These are phyloP conservation scores for Fusarium nygamai DNA, from an alignment of 2,329 filamentous ascomycete species.

Conservation along the genomic window DNA sequence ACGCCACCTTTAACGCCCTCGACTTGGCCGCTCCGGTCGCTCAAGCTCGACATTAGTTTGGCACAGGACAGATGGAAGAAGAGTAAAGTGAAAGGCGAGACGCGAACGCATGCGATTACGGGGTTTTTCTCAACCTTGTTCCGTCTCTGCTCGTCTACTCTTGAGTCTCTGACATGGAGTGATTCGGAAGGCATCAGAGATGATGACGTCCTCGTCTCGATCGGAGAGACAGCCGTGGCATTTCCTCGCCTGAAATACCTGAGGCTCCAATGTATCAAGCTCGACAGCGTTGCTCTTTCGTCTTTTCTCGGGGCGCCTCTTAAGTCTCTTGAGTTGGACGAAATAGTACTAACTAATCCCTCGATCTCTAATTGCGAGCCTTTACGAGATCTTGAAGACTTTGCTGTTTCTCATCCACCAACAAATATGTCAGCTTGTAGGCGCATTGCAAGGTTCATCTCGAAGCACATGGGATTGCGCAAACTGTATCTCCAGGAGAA, in stretches of 20 bases:
- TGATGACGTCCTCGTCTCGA: background rate
- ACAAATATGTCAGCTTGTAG: accelerated
- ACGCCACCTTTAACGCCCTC: background rate
- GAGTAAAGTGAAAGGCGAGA: background rate
- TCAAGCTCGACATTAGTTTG: background rate
- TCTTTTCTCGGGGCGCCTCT: constrained; percentile 6
- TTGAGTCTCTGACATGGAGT: constrained; percentile 15
- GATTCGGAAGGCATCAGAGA: background rate
- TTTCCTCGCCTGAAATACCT: constrained; percentile 10
- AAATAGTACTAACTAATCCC: accelerated
- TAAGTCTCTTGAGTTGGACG: background rate
- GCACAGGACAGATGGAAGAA: accelerated
- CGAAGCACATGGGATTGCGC: background rate
- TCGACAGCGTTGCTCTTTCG: background rate
- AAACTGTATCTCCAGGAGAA: constrained; percentile 10
- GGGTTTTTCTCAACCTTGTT: constrained; percentile 3
- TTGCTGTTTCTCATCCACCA: background rate
- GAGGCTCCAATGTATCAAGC: background rate
- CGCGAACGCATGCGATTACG: background rate
- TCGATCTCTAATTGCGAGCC: background rate
- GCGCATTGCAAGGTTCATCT: background rate
- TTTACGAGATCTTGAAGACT: background rate
- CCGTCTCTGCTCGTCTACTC: constrained; percentile 4
- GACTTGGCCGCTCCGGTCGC: background rate
- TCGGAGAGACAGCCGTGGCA: background rate